Base-by-base conservation (phyloP, 768 basidiomycete species). In the Lactarius quietus region DNA sequence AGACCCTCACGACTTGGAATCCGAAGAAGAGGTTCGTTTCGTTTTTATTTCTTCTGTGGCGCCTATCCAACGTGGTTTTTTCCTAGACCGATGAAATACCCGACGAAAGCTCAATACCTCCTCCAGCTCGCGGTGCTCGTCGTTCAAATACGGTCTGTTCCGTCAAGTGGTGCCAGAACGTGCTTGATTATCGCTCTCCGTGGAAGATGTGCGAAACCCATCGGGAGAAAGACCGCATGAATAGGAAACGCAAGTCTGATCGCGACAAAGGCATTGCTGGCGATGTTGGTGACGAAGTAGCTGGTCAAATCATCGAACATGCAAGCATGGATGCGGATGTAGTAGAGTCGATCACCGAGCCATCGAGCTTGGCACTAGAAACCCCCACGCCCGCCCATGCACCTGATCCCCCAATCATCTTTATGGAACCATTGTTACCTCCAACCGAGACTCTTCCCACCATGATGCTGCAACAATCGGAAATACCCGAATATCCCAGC, bases 191-290 rank as follows among this genome's bases (percentile, higher is more conserved):
- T 14, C 74, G 72, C 33, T 73, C 75, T 15, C 79, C 82, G 0
- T 84, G 82, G 82, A 78, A 81, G 66, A 80, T 76, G 68, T 84
- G 83, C 66, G 81, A 82, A 6, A 67, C 71, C 31, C 83, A 83
- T 69, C 74, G 81, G n/a, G 75, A 72, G 62, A 71, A 68, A 57
- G 77, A 78, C 63, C 75, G 77, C 26, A 63, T 69, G 56, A 70
- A 72, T 28, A 75, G 72, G 60, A 75, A 70, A 54, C 70, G 73
- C 41, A 73, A 74, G 60, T 70, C 71, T 17, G 69, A 74, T 28
- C 73, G 75, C 28, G 74, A 74, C 29, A 57, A 41, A 31, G 61
- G 31, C 7, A 56, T 53, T 17, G 7, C 59, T 20, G 31, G 23
- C 18, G 69, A 65, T 15, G 29, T 39, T 15, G 63, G 59, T 9